phyloP scores from a whole-genome alignment of 805 yeast genomes.

The Candida quercuum region DNA sequence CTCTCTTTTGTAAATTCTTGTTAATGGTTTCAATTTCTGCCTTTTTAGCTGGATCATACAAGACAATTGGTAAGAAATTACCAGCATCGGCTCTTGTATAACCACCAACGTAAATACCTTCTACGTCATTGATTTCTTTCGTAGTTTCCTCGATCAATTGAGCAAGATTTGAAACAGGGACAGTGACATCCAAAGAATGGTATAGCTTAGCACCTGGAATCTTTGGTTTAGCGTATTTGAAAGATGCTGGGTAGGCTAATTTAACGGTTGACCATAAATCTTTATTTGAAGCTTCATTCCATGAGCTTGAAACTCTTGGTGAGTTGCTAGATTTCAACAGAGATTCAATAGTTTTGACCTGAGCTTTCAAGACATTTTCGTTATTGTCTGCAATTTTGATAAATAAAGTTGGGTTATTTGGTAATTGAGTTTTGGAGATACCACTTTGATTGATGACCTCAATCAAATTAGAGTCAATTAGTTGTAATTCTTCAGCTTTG shows the following conservation, averaged over 20 bases:
- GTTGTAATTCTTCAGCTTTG: constrained; percentile 63
- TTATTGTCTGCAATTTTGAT: constrained; percentile 53
- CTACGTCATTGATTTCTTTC: constrained; percentile 44
- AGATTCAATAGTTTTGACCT: constrained; percentile 42
- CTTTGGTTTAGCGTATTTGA: constrained; percentile 51
- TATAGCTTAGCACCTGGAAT: constrained; percentile 29
- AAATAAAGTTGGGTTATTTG: constrained; percentile 48
- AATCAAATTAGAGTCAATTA: constrained; percentile 67
- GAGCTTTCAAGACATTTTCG: constrained; percentile 32
- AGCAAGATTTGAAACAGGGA: constrained; percentile 63
- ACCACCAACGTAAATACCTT: constrained; percentile 49
- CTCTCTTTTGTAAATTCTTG: constrained; percentile 53
- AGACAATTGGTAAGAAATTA: constrained; percentile 61
- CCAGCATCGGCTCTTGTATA: constrained; percentile 82
- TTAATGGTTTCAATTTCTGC: constrained; percentile 42
- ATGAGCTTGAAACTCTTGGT: constrained; percentile 52
- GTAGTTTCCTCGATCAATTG: constrained; percentile 54
- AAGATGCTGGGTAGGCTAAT: constrained; percentile 53
- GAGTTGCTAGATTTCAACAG: constrained; percentile 38
- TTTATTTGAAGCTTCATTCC: constrained; percentile 46
- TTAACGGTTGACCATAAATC: constrained; percentile 72
- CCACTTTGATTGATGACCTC: constrained; percentile 51
- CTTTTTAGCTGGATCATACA: constrained; percentile 46
- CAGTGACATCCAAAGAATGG: constrained; percentile 66
- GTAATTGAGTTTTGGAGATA: constrained; percentile 38